Conservation (phyloP, 1,139 yeast genomes). For the Kodamaea alishanica region DNA sequence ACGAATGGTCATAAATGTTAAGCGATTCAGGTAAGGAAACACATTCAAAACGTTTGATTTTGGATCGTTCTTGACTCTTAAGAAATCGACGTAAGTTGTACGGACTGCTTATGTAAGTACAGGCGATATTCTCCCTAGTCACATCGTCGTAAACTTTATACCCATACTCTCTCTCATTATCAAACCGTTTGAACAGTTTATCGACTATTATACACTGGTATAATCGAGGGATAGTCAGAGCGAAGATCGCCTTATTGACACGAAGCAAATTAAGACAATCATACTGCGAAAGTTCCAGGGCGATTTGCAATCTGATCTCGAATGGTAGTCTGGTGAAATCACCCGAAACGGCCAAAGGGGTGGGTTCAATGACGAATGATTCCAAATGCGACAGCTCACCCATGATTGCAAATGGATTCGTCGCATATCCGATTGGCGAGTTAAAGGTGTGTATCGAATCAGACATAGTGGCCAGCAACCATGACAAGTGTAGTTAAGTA, state of each 20-base stretch:
- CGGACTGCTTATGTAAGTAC: slow-evolving; percentile 31
- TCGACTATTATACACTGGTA: slow-evolving; percentile 42
- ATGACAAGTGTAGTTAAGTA: too few species aligned
- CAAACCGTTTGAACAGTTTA: slow-evolving; percentile 32
- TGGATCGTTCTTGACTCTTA: slow-evolving; percentile 4
- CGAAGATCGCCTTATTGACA: slow-evolving; percentile 28
- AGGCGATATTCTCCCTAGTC: slow-evolving; percentile 7
- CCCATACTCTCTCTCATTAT: slow-evolving; percentile 25
- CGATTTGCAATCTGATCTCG: slow-evolving; percentile 33
- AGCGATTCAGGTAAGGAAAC: slow-evolving; percentile 35
- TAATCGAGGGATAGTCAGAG: slow-evolving; percentile 29
- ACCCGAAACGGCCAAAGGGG: slow-evolving; percentile 1
- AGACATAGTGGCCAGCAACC: not conserved
- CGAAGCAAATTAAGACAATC: slow-evolving; percentile 36
- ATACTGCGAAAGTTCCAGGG: slow-evolving; percentile 37
- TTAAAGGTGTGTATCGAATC: slow-evolving; percentile 12
- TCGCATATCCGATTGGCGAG: slow-evolving; percentile 27
- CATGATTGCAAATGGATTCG: slow-evolving; percentile 16
- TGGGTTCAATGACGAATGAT: not conserved
- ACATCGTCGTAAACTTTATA: slow-evolving; percentile 6
- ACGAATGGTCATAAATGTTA: slow-evolving; percentile 28
- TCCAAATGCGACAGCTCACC: not conserved
- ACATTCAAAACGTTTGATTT: slow-evolving; percentile 22
- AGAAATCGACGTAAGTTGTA: slow-evolving; percentile 34
- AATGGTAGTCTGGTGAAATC: slow-evolving; percentile 30